These are phyloP conservation scores for Melanomma pulvis-pyrius DNA, from an alignment of 495 filamentous ascomycete species.

Conservation along the genomic window DNA sequence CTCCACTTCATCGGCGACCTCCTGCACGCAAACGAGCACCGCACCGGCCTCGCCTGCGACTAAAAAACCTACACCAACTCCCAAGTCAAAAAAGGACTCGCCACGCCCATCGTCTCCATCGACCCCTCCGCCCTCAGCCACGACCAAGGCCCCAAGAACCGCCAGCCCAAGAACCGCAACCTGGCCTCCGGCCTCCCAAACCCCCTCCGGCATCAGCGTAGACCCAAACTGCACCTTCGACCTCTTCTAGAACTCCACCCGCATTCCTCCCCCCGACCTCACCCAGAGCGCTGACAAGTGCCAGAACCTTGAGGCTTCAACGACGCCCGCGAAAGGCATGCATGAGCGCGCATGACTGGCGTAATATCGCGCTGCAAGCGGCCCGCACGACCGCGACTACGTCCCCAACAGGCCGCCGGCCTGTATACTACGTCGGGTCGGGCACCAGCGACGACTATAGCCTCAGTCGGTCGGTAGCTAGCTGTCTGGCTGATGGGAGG, in stretches of 20 bases:
- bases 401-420: slow-evolving; percentile 40
- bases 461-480: slow-evolving; percentile 41
- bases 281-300: slow-evolving; percentile 41
- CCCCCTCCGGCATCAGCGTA: slow-evolving; percentile 48
- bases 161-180: slow-evolving; percentile 69
- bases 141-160: slow-evolving; percentile 57
- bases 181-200: slow-evolving; percentile 38
- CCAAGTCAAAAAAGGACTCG: slow-evolving; percentile 46
- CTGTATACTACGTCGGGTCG: slow-evolving; percentile 43
- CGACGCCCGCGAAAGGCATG: slow-evolving; percentile 47
- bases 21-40: slow-evolving; percentile 44
- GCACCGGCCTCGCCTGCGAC: slow-evolving; percentile 48
- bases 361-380: slow-evolving; percentile 32
- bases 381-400: slow-evolving; percentile 41
- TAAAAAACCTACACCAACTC: slow-evolving; percentile 46
- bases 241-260: slow-evolving; percentile 54
- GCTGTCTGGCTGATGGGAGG: slow-evolving; percentile 37
- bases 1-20: slow-evolving; percentile 48
- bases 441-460: slow-evolving; percentile 49
- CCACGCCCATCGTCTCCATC: slow-evolving; percentile 52
- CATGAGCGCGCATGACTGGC: slow-evolving; percentile 38
- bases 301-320: slow-evolving; percentile 49
- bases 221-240: slow-evolving; percentile 70
- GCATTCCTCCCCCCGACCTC: slow-evolving; percentile 51
- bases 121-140: slow-evolving; percentile 68